Evolutionary conservation across 2,329 filamentous ascomycete genomes (phyloP).

Genomic region (Boeremia exigua): DNA sequence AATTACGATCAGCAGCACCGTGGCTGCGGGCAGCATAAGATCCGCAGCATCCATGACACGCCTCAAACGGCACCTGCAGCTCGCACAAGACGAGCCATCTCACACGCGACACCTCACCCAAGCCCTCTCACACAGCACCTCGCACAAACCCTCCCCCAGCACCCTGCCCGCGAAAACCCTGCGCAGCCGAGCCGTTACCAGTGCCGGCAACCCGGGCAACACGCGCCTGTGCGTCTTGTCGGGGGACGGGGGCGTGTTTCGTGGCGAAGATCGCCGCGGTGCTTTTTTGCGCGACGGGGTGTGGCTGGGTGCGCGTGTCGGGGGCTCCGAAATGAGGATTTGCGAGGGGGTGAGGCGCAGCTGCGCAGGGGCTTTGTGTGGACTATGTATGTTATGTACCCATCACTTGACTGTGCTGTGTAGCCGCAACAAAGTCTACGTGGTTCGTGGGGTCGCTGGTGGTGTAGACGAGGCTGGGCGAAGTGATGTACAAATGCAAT

Average conservation of each 20-base stretch:
- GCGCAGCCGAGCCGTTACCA: too few relatives aligned
- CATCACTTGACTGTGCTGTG: too few relatives aligned
- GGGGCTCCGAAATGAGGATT: conserved; percentile 12
- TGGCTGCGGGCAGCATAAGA: conserved; percentile 7
- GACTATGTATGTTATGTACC: too few relatives aligned
- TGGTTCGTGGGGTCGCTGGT: too few relatives aligned
- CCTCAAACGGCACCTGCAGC: background rate
- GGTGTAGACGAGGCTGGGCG: too few relatives aligned
- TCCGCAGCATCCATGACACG: conserved; percentile 6
- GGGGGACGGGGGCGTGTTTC: background rate
- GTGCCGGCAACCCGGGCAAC: background rate
- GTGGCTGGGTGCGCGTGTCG: conserved; percentile 9
- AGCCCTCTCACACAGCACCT: background rate
- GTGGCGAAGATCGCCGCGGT: conserved; percentile 1
- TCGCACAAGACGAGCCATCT: background rate
- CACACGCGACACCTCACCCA: too few relatives aligned
- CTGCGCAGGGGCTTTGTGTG: background rate
- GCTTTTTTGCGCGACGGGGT: background rate
- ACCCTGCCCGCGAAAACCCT: too few relatives aligned
- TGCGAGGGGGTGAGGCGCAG: conserved; percentile 3
- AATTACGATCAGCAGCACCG: conserved; percentile 10
- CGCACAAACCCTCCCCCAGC: too few relatives aligned
- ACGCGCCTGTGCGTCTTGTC: background rate
- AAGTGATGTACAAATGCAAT: too few relatives aligned
- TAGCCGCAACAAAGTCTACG: too few relatives aligned